Evolutionary conservation across 106 monocot genomes (phyloP), one percentile per base, ranked within the genome.

Genomic region (Amphibolis antarctica): DNA sequence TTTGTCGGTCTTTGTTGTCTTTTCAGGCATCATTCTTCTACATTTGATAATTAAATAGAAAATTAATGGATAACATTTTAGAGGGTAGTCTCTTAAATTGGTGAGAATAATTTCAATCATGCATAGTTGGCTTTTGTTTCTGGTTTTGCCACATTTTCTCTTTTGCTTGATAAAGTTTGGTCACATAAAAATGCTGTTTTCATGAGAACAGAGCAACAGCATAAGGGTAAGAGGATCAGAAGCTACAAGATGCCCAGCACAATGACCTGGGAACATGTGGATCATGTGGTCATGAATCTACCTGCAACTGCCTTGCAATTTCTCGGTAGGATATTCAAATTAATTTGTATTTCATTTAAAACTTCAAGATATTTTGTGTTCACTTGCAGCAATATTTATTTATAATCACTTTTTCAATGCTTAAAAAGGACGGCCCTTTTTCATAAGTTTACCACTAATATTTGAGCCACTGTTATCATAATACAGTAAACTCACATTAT

Each of bases 281-380:
- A 98, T 73, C 98, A 98, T 81, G 83, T 86, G 42, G 57, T 98
- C 49, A 98, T 98, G 98, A 98, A 98, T 83, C 83, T 98, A 67
- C 98, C 98, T 60, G 98, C 98, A 69, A 85, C 91, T 57, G 87
- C 91, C 51, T 68, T 98, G 56, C 69, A 80, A 49, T 98, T 98
- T 75, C 70, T 98, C 58, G 98, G 98, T 98, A 42, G 66, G 67
- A 21, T 66, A 36, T 48, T 57, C 65, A 4, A 18, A 19, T 45
- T 29, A 24, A 12, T 18, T 11, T 50, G 48, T 50, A 15, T 22
- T 26, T 17, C 15, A 47, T 12, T 18, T 44, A 1, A 51, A 28
- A n/a, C 28, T 44, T 50, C 24, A 15, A 20, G 44, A 10, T 12
- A 15, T 51, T 51, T 51, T 51, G 20, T 20, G 17, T 45, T 63